phyloP scores from a whole-genome alignment of 192 early-diverging fungal species.

The Rhizophagus prolifer region DNA sequence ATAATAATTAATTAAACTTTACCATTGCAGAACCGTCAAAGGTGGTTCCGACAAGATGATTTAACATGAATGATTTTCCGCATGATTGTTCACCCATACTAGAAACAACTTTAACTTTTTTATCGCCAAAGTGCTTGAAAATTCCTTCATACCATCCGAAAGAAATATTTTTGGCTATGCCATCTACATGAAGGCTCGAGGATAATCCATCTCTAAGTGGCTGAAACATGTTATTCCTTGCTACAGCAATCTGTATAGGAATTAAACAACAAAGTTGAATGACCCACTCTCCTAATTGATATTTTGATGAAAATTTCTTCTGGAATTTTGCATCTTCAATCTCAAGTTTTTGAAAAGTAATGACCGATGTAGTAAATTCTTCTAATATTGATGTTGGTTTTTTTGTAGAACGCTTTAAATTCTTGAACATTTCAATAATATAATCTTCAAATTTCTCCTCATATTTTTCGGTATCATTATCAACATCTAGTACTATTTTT shows the following conservation, averaged over 20 bases:
- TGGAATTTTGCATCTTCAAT: background rate
- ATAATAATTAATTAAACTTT: background rate
- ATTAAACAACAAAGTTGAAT: slow-evolving; percentile 5
- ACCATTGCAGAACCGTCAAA: slow-evolving; percentile 32
- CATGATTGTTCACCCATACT: slow-evolving; percentile 33
- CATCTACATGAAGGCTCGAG: background rate
- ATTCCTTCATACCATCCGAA: slow-evolving; percentile 28
- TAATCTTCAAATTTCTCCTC: background rate
- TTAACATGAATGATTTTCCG: slow-evolving; percentile 30
- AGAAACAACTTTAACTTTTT: slow-evolving; percentile 24
- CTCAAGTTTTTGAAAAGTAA: background rate
- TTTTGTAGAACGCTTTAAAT: background rate
- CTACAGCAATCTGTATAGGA: slow-evolving; percentile 23
- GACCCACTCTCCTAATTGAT: slow-evolving; percentile 5
- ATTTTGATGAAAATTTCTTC: background rate
- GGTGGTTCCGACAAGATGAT: slow-evolving; percentile 21
- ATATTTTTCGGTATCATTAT: background rate
- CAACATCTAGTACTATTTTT: background rate
- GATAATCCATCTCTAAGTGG: slow-evolving; percentile 23
- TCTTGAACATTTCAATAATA: background rate
- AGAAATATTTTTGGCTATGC: background rate
- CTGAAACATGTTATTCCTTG: slow-evolving; percentile 10
- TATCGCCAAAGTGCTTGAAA: slow-evolving; percentile 23
- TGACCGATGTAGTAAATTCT: background rate
- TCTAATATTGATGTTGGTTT: background rate